Percentiles rank a stretch among this genome's conserved stretches.
These are phyloP conservation scores for Podospora sp. DNA, from an alignment of 495 filamentous ascomycete genomes.

Conservation along the genomic window DNA sequence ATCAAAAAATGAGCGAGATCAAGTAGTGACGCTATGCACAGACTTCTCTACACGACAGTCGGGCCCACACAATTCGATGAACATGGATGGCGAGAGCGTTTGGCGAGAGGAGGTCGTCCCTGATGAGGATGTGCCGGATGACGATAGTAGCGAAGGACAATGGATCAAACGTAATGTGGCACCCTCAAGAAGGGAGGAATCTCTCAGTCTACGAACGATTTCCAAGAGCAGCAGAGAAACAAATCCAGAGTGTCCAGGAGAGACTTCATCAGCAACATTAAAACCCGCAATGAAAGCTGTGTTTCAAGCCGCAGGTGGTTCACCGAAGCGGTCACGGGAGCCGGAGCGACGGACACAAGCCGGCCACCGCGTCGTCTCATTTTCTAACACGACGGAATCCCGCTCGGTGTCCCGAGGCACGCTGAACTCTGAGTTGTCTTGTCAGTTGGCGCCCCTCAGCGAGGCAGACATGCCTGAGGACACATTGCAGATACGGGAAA, in stretches of 20 bases:
- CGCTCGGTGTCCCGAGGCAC: neutral
- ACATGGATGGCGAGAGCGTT: neutral
- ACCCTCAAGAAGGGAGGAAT: neutral
- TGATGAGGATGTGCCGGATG: neutral
- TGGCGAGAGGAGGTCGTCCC: neutral
- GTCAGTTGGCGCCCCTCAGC: neutral
- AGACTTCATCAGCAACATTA: neutral
- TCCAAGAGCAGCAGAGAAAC: neutral
- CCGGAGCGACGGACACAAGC: neutral
- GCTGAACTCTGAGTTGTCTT: neutral
- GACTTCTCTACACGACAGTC: neutral
- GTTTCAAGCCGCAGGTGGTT: neutral
- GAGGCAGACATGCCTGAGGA: too few species aligned
- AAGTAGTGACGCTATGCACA: neutral
- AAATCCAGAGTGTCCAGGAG: neutral
- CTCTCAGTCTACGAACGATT: neutral
- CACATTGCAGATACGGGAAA: neutral
- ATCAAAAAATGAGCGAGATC: constrained; percentile 2
- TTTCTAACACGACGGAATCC: neutral
- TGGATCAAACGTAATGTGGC: neutral
- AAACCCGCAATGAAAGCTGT: neutral
- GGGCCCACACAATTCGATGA: neutral
- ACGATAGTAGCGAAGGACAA: neutral
- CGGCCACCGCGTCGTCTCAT: neutral
- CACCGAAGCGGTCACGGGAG: neutral